Conservation (phyloP, 208 protist species). For the Leishmania guyanensis region DNA sequence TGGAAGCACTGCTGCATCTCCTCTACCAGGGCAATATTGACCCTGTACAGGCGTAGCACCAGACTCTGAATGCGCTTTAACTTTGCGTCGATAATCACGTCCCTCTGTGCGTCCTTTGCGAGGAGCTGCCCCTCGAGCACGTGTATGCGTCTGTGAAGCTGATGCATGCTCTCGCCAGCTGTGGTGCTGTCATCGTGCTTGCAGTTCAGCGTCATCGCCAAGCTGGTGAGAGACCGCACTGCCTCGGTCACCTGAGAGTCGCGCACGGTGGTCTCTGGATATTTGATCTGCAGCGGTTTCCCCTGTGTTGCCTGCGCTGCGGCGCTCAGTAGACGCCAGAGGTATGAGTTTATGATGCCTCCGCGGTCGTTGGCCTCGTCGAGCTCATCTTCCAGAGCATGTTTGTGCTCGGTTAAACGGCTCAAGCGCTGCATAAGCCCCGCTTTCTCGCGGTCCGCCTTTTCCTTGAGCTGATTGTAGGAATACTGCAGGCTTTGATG, state of each 20-base stretch:
- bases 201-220: conserved; percentile 26
- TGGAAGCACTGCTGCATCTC: conserved; percentile 55
- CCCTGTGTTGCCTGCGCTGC: conserved; percentile 49
- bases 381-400: conserved; percentile 58
- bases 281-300: conserved; percentile 22
- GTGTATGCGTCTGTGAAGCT: conserved; percentile 43
- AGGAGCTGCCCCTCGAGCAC: conserved; percentile 50
- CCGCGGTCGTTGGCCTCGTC: conserved; percentile 52
- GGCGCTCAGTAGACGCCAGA: conserved; percentile 65
- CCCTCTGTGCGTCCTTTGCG: conserved; percentile 69
- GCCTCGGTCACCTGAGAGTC: conserved; percentile 46
- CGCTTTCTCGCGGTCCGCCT: conserved; percentile 29
- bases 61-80: conserved; percentile 87
- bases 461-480: conserved; percentile 52
- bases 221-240: conserved; percentile 44
- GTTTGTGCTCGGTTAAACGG: conserved; percentile 39
- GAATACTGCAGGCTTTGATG: conserved; percentile 65
- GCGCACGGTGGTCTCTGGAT: conserved; percentile 18
- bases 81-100: conserved; percentile 85
- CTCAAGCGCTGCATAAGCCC: conserved; percentile 26
- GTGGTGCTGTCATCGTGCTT: not conserved
- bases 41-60: conserved; percentile 61
- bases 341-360: conserved; percentile 57
- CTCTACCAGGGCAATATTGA: conserved; percentile 44
- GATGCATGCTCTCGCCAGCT: conserved; percentile 1